phyloP scores from a whole-genome alignment of 208 protist genomes.

The Trypanosoma conorhini region DNA sequence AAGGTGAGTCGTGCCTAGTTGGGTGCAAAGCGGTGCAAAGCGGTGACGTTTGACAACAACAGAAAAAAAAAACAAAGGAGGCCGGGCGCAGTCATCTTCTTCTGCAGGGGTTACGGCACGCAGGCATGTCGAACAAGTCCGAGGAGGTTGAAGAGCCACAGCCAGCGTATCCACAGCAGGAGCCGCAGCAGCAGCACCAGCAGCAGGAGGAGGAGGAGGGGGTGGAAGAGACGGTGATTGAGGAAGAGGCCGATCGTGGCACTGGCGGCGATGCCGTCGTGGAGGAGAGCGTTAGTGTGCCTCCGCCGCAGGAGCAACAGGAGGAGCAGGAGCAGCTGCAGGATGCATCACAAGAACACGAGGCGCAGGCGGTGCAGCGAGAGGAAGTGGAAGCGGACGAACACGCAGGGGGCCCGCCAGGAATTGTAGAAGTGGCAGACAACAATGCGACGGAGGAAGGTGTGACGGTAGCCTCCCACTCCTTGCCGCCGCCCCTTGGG shows the following conservation, averaged over 20 bases:
- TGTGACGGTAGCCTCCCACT: neutral
- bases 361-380: neutral
- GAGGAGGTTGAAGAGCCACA: neutral
- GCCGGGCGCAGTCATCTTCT: neutral
- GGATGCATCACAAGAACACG: too few species aligned
- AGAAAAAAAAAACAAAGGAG: slow-evolving; percentile 3
- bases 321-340: slow-evolving; percentile 2
- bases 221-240: neutral
- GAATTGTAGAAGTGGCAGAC: neutral
- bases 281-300: neutral
- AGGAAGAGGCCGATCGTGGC: neutral
- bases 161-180: neutral
- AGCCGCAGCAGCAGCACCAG: neutral
- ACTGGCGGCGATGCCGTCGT: neutral
- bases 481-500: neutral
- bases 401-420: neutral
- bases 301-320: neutral
- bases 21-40: too few species aligned
- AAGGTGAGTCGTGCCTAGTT: too few species aligned
- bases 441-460: neutral
- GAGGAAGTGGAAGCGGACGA: neutral
- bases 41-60: neutral
- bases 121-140: neutral
- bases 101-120: neutral
- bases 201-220: neutral